Base-by-base conservation (phyloP, 768 basidiomycete genomes). In the Fomitopsis pulvina region DNA sequence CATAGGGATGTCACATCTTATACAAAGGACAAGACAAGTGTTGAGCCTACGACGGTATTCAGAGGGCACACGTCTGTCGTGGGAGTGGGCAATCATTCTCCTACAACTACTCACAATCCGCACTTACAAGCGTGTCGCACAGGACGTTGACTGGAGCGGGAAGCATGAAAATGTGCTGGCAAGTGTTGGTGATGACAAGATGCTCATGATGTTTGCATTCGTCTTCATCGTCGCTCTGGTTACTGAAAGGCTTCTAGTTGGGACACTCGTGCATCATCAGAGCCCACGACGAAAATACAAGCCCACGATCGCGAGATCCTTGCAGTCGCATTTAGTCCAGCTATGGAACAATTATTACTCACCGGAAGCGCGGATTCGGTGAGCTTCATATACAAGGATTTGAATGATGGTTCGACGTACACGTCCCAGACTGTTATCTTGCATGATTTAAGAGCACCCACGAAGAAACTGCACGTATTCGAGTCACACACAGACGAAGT, bases 131-230 rank as follows among this genome's bases (percentile, higher is more conserved):
- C 16, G 27, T 25, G 53, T 45, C 16, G 27, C 32, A 11, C 53
- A 95, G 92, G 96, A 99, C 63, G 94, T 99, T 4, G 93, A 96
- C 59, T 99, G 96, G 96, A 87, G 95, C 66, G 73, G 83, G 1
- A 80, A 75, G 3, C 74, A 85, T 60, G 90, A 92, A 52, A 82
- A 85, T 59, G 69, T 92, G 43, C 92, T 98, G 59, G 93, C 86
- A 2, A 97, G 94, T 57, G 96, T 95, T 27, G 92, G 94, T 18
- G 96, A 99, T 54, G 96, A 99, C 65, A 88, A 86, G 64, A 81
- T 89, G 76, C 77, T 99, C 46, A 83, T 96, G 76, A 76, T 98
- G 93, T 97, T 61, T 44, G 91, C 71, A 3, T 26, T 30, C 38
- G 10, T 18, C 39, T 28, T 42, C 6, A 22, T 21, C 22, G 11